Evolutionary conservation across 371 early-diverging fungal genomes (phyloP).

Genomic region (Mucor saturninus): DNA sequence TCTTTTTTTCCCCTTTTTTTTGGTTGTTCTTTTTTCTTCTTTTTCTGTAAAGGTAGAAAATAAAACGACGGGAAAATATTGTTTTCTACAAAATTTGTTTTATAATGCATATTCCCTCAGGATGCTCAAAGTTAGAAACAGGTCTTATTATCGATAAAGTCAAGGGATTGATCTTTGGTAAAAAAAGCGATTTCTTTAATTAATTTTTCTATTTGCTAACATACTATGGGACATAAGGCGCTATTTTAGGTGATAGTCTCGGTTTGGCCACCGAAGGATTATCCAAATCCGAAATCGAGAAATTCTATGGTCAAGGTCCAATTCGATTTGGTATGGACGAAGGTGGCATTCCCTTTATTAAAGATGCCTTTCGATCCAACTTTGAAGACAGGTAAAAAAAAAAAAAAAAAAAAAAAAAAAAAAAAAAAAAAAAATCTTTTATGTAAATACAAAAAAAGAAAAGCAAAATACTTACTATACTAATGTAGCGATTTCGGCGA

Average conservation of each 20-base stretch:
- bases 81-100: constrained; percentile 11
- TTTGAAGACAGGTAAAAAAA: constrained; percentile 55
- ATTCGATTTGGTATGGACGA: constrained; percentile 63
- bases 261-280: constrained; percentile 75
- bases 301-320: constrained; percentile 62
- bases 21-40: not conserved
- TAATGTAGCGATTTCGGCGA: constrained; percentile 65
- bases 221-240: constrained; percentile 38
- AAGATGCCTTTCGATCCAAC: constrained; percentile 39
- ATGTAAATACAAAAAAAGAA: too few species aligned
- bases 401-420: constrained; percentile 14
- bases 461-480: not conserved
- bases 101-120: constrained; percentile 51
- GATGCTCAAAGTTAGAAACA: constrained; percentile 47
- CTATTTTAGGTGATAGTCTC: constrained; percentile 72
- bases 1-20: not conserved
- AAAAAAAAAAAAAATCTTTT: constrained; percentile 29
- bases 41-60: constrained; percentile 14
- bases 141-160: constrained; percentile 48
- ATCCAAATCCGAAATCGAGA: constrained; percentile 44
- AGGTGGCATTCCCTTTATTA: constrained; percentile 42
- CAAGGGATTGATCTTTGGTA: constrained; percentile 57
- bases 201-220: too few species aligned
- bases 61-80: not conserved
- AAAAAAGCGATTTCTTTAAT: not conserved